A percentile compares a stretch with the other conserved stretches of the same genome.
Conservation (phyloP, 768 basidiomycete genomes). For the Cystoderma amianthinum region DNA sequence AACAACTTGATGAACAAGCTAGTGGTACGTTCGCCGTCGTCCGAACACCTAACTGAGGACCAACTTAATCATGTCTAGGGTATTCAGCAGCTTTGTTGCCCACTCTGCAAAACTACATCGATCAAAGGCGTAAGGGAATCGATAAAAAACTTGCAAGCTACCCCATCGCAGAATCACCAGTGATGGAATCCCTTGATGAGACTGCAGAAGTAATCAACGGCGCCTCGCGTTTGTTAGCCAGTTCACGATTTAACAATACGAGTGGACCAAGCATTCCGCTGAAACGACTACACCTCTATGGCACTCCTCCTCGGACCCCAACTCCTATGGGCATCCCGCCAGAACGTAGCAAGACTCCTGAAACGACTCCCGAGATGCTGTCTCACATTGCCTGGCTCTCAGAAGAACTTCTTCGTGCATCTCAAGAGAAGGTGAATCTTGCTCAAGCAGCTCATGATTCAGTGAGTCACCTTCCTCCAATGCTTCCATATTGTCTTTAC, state of each 20-base stretch:
- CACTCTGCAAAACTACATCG: constrained; percentile 41
- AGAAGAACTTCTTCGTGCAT: constrained; percentile 54
- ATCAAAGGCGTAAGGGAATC: constrained; percentile 11
- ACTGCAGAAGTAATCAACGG: background rate
- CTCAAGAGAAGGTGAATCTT: constrained; percentile 75
- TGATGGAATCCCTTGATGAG: background rate
- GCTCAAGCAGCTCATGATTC: constrained; percentile 66
- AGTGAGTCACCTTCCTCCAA: constrained; percentile 29
- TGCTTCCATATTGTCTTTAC: background rate
- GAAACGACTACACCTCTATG: background rate
- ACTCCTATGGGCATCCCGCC: constrained; percentile 13
- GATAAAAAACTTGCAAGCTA: background rate
- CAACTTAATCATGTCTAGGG: constrained; percentile 8
- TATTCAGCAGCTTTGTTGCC: constrained; percentile 34
- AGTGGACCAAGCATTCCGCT: background rate
- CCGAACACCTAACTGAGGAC: no score
- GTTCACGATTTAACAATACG: background rate
- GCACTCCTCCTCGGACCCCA: constrained; percentile 7
- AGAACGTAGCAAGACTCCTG: constrained; percentile 17
- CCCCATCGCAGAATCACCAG: constrained; percentile 1
- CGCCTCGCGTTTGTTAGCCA: background rate
- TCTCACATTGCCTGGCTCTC: constrained; percentile 50
- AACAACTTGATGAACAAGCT: constrained; percentile 66
- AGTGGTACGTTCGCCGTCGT: constrained; percentile 42
- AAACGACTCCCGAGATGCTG: constrained; percentile 43